A percentile compares a stretch with the other conserved stretches of the same genome.
phyloP scores from a whole-genome alignment of 1,139 yeast genomes.

The Suhomyces terraborum region DNA sequence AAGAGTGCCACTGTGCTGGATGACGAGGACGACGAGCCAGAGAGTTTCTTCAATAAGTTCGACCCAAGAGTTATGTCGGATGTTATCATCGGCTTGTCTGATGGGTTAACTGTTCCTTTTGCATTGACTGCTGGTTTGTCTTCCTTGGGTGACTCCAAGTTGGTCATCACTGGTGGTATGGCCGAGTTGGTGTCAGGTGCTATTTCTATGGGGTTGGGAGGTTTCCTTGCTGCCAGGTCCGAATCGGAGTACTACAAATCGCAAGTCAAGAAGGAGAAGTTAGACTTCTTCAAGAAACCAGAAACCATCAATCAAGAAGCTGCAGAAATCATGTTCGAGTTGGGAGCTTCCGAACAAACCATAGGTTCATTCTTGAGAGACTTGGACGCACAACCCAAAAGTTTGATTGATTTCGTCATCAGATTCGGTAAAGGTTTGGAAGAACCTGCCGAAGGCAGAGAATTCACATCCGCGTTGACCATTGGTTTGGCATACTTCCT shows the following conservation, averaged over 20 bases:
- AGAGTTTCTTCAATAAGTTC: slow-evolving; percentile 44
- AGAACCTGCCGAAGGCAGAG: slow-evolving; percentile 80
- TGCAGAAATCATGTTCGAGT: slow-evolving; percentile 68
- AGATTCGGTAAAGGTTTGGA: slow-evolving; percentile 75
- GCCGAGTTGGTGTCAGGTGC: slow-evolving; percentile 84
- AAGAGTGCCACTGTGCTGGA: slow-evolving; percentile 23
- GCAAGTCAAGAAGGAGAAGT: slow-evolving; percentile 72
- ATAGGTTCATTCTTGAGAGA: slow-evolving; percentile 67
- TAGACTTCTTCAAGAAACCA: slow-evolving; percentile 65
- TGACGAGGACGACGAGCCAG: slow-evolving; percentile 25
- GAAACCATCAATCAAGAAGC: slow-evolving; percentile 65
- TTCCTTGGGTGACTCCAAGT: slow-evolving; percentile 69
- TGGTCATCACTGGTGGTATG: slow-evolving; percentile 84
- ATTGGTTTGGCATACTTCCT: slow-evolving; percentile 74
- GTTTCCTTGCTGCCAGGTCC: slow-evolving; percentile 78
- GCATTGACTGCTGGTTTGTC: slow-evolving; percentile 83
- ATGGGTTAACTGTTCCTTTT: slow-evolving; percentile 82
- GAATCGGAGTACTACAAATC: slow-evolving; percentile 70
- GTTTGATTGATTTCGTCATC: slow-evolving; percentile 69
- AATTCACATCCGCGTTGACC: slow-evolving; percentile 72
- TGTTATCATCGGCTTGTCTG: slow-evolving; percentile 75
- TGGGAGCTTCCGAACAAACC: slow-evolving; percentile 69
- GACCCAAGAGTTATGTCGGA: slow-evolving; percentile 82
- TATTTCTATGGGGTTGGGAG: slow-evolving; percentile 85
- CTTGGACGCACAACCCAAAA: slow-evolving; percentile 66